Evolutionary conservation across 176 grass and related monocot genomes (phyloP), one percentile per base, ranked within the genome.

Genomic region (Paspalum vaginatum): DNA sequence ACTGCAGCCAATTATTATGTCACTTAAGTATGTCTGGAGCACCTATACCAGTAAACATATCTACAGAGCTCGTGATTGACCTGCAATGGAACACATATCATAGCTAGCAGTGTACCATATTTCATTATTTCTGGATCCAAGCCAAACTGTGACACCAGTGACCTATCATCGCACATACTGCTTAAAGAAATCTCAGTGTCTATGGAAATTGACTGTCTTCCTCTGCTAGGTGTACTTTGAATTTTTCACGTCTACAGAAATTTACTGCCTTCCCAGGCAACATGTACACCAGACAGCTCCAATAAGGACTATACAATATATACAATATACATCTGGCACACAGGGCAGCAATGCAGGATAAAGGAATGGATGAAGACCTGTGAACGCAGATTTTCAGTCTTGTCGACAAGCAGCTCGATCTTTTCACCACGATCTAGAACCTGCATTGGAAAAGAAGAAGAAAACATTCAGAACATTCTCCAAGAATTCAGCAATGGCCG

Each of bases 381-480:
- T 15, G 81, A 91, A 10, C 84, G 94, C 53, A 94, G 87, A 70
- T 91, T 94, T 48, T 94, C 94, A 11, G 94, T 94, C 65, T 97
- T 97, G 84, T 94, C 94, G 20, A 97, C 94, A 62, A 97, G 94
- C 68, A 91, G 61, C 39, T 97, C 94, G 38, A 97, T 94, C 81
- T 94, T 94, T 87, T 97, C 94, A 17, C 94, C 94, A 46, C 94
- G 88, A 70, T 91, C 94, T 79, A 97, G 91, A 76, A 97, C 94
- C 94, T 97, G 52, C 2, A 66, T 20, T 72, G 8, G 5, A 81
- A 15, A 83, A 18, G 78, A 45, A 63, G n/a, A 25, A 14, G 14
- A 64, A 69, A 21, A 46, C 26, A 24, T n/a, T 66, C 27, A 67
- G 37, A 76, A 7, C 58, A 51, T 24, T 47, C 18, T 70, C 54